A percentile compares a stretch with the other conserved stretches of the same genome.
phyloP scores from a whole-genome alignment of 371 early-diverging fungal genomes.

The Syncephalastrum contaminatum region DNA sequence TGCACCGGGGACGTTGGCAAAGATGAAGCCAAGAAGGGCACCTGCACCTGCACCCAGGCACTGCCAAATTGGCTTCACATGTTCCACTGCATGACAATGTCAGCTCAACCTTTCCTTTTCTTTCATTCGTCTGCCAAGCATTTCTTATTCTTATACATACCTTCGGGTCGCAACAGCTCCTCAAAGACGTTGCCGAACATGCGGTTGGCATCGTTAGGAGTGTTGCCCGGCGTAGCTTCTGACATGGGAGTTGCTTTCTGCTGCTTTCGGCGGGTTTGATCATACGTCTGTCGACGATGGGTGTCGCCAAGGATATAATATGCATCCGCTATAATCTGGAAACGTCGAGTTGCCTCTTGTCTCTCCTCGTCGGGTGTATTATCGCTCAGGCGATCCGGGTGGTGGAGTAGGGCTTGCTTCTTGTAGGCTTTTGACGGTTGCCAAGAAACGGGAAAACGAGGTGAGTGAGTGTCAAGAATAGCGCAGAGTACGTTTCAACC shows the following conservation, averaged over 20 bases:
- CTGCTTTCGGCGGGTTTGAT: conserved; percentile 58
- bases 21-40: conserved; percentile 30
- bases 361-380: conserved; percentile 57
- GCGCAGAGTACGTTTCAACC: neutral
- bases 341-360: conserved; percentile 69
- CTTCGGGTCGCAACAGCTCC: conserved; percentile 31
- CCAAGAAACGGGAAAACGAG: neutral
- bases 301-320: conserved; percentile 82
- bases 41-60: conserved; percentile 30
- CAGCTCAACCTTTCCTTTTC: neutral
- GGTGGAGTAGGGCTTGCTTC: conserved; percentile 71
- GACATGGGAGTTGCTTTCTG: conserved; percentile 1
- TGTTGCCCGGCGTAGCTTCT: conserved; percentile 8
- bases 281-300: conserved; percentile 73
- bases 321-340: conserved; percentile 77
- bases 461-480: neutral
- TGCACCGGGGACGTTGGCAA: conserved; percentile 31
- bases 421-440: conserved; percentile 59
- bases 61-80: conserved; percentile 25
- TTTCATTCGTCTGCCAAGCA: neutral
- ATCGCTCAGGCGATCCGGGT: conserved; percentile 75
- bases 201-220: conserved; percentile 19
- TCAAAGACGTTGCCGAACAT: conserved; percentile 36
- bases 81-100: conserved; percentile 19
- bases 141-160: conserved; percentile 7